phyloP scores from a whole-genome alignment of 1,284 basidiomycete genomes.

The Singerocomus inundabilis region DNA sequence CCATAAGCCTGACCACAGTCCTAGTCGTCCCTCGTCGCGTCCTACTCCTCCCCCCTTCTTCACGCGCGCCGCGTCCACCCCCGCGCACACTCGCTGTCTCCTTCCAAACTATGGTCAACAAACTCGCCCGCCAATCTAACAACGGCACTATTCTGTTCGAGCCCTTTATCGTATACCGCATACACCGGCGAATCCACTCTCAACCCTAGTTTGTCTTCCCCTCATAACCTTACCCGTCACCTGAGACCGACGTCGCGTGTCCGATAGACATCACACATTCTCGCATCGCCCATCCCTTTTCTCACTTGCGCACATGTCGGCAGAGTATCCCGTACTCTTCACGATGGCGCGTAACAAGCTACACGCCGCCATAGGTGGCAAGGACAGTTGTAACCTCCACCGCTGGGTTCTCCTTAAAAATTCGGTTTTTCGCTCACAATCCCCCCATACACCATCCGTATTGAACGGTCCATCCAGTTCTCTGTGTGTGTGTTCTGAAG shows the following conservation, averaged over 20 bases:
- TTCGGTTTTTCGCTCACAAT: conserved; percentile 59
- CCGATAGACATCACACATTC: conserved; percentile 20
- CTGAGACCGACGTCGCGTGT: conserved; percentile 9
- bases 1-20: conserved; percentile 23
- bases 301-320: conserved; percentile 40
- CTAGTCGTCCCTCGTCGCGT: conserved; percentile 24
- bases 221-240: accelerated
- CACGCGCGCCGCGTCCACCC: conserved; percentile 15
- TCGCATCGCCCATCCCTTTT: conserved; percentile 16
- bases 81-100: conserved; percentile 40
- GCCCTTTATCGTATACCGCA: conserved; percentile 80
- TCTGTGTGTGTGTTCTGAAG: conserved; percentile 43
- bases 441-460: conserved; percentile 34
- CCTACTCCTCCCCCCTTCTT: conserved; percentile 18
- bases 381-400: conserved; percentile 71
- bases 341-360: conserved; percentile 73
- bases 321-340: conserved; percentile 49
- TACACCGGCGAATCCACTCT: conserved; percentile 54
- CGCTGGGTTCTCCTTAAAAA: conserved; percentile 86
- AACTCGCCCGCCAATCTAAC: conserved; percentile 71
- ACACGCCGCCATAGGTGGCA: conserved; percentile 55
- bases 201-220: conserved; percentile 21
- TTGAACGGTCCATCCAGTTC: conserved; percentile 27
- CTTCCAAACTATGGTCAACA: conserved; percentile 74
- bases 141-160: conserved; percentile 83